Percentiles rank a stretch among this genome's conserved stretches.
phyloP scores from a whole-genome alignment of 2,329 filamentous ascomycete species.

The Fonsecaea multimorphosa region DNA sequence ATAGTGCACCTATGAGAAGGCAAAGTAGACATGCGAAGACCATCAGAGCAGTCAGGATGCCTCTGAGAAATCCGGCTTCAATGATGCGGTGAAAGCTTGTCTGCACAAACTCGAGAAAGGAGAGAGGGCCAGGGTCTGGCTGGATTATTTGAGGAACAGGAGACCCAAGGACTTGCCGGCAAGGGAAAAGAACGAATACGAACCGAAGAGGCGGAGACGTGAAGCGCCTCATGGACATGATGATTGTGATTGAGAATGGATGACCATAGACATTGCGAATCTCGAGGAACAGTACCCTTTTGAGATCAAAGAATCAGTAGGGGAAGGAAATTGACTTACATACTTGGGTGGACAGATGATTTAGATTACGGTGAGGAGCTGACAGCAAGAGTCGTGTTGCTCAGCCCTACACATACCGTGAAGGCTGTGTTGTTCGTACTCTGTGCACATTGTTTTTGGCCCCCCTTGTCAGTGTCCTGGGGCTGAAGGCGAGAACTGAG shows the following conservation, averaged over 20 bases:
- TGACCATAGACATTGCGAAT: background rate
- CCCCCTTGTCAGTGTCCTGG: background rate
- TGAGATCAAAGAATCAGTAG: background rate
- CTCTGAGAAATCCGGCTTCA: slow-evolving; percentile 28
- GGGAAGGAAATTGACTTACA: background rate
- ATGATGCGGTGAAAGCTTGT: slow-evolving; percentile 27
- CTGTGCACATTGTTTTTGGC: background rate
- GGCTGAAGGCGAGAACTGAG: background rate
- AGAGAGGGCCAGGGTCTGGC: slow-evolving; percentile 24
- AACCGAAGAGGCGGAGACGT: background rate
- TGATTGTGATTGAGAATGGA: background rate
- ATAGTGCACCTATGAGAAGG: slow-evolving; percentile 26
- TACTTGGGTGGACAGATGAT: background rate
- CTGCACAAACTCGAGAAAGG: slow-evolving; percentile 29
- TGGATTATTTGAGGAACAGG: slow-evolving; percentile 24
- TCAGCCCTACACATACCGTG: background rate
- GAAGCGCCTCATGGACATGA: no score
- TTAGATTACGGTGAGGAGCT: background rate
- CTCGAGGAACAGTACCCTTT: background rate
- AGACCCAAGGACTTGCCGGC: slow-evolving; percentile 10
- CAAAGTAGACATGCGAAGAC: slow-evolving; percentile 27
- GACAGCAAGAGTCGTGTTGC: background rate
- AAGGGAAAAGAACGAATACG: background rate
- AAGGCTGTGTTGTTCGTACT: background rate
- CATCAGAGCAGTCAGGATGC: slow-evolving; percentile 22